Conservation (phyloP, 768 basidiomycete species). For the Pholiota molesta region DNA sequence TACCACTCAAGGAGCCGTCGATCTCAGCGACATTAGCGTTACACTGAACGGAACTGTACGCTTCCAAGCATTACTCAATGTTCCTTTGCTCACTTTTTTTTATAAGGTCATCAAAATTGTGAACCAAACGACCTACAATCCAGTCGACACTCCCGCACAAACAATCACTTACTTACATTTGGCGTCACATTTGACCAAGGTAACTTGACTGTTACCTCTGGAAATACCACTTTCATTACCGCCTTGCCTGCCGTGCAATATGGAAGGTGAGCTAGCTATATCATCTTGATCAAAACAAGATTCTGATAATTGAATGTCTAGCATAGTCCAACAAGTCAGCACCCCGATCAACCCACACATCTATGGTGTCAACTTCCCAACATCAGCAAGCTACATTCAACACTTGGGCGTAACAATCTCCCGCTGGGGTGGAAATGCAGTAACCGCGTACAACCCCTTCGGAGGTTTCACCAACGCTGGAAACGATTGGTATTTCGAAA, state of each 20-base stretch:
- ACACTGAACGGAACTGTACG: conserved; percentile 42
- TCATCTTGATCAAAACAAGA: not conserved
- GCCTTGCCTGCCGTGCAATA: conserved; percentile 47
- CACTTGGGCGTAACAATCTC: conserved; percentile 51
- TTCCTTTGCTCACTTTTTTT: too few species aligned
- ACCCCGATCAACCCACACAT: conserved; percentile 47
- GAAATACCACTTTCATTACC: conserved; percentile 40
- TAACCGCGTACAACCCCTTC: conserved; percentile 55
- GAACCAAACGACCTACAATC: conserved; percentile 39
- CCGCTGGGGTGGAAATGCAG: conserved; percentile 59
- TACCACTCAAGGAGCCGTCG: conserved; percentile 49
- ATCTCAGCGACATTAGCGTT: conserved; percentile 41
- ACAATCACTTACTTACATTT: conserved; percentile 54
- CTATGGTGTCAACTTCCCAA: conserved; percentile 61
- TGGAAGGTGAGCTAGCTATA: conserved; percentile 34
- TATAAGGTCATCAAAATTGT: conserved; percentile 35
- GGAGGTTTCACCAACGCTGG: conserved; percentile 57
- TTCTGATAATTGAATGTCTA: conserved; percentile 14
- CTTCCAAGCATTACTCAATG: not conserved
- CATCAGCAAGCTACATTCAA: conserved; percentile 45
- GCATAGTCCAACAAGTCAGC: conserved; percentile 39
- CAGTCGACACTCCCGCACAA: conserved; percentile 48
- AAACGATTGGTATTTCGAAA: conserved; percentile 60
- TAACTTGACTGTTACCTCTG: conserved; percentile 43
- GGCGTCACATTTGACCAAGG: conserved; percentile 42